Percentiles rank a stretch among this genome's conserved stretches.
phyloP scores from a whole-genome alignment of 2,329 filamentous ascomycete species.

The Calonectria leucothoes region DNA sequence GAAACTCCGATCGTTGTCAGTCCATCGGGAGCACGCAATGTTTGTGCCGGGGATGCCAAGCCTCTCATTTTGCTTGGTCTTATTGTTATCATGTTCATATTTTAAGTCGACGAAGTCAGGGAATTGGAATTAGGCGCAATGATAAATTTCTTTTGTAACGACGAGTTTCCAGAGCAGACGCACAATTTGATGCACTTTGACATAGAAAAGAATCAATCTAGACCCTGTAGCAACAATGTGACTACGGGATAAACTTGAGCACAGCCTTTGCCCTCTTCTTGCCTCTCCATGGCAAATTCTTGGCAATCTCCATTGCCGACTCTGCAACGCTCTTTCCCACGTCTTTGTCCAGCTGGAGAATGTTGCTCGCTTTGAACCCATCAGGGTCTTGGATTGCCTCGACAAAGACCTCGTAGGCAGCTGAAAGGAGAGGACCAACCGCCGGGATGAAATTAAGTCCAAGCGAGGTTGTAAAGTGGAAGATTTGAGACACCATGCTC shows the following conservation, averaged over 20 bases:
- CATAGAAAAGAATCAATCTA: background rate
- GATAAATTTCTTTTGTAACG: background rate
- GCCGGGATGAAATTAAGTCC: background rate
- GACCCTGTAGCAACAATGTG: background rate
- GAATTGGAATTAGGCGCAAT: background rate
- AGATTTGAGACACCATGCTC: background rate
- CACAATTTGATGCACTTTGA: no score
- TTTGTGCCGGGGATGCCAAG: background rate
- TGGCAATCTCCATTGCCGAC: no score
- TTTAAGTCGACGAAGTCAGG: background rate
- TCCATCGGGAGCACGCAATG: background rate
- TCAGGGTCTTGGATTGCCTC: background rate
- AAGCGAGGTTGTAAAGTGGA: background rate
- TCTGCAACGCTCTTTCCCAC: background rate
- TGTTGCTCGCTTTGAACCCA: background rate
- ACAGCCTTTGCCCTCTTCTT: no score
- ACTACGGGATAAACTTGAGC: background rate
- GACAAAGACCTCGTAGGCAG: background rate
- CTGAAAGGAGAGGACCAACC: background rate
- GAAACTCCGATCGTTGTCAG: background rate
- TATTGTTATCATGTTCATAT: background rate
- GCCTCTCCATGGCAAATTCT: background rate
- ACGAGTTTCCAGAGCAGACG: no score
- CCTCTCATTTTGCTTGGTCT: background rate
- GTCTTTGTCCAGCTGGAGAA: background rate